Conservation (phyloP, 495 filamentous ascomycete genomes). For the Aspergillus saccharolyticus region DNA sequence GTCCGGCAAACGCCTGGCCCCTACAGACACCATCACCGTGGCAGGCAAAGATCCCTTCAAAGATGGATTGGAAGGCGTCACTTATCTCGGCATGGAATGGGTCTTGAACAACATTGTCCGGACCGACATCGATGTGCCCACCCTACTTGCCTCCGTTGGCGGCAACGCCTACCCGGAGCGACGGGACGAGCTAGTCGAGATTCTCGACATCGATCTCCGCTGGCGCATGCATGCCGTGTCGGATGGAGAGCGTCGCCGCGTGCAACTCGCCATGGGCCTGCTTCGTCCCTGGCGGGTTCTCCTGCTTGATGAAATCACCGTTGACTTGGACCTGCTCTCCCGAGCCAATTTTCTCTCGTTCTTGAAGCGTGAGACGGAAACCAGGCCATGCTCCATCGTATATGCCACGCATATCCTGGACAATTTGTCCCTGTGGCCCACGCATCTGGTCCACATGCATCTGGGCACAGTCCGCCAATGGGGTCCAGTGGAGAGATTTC, state of each 20-base stretch:
- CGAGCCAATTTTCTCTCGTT: constrained; percentile 82
- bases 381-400: constrained; percentile 78
- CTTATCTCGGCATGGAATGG: constrained; percentile 97
- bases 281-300: constrained; percentile 89
- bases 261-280: constrained; percentile 94
- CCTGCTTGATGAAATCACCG: constrained; percentile 94
- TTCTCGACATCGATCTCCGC: constrained; percentile 83
- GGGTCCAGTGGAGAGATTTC: constrained; percentile 61
- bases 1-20: constrained; percentile 90
- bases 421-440: constrained; percentile 87
- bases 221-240: constrained; percentile 96
- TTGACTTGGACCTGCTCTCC: constrained; percentile 85
- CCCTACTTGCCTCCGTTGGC: constrained; percentile 78
- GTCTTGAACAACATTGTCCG: constrained; percentile 96
- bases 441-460: constrained; percentile 92
- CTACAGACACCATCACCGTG: constrained; percentile 63
- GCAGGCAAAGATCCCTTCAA: constrained; percentile 87
- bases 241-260: constrained; percentile 84
- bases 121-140: constrained; percentile 85
- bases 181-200: constrained; percentile 76
- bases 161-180: constrained; percentile 76
- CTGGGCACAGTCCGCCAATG: constrained; percentile 78
- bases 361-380: constrained; percentile 80
- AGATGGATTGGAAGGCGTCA: constrained; percentile 81
- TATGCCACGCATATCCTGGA: constrained; percentile 98